Conservation (phyloP, 805 yeast genomes). For the Ogataea parapolymorpha region DNA sequence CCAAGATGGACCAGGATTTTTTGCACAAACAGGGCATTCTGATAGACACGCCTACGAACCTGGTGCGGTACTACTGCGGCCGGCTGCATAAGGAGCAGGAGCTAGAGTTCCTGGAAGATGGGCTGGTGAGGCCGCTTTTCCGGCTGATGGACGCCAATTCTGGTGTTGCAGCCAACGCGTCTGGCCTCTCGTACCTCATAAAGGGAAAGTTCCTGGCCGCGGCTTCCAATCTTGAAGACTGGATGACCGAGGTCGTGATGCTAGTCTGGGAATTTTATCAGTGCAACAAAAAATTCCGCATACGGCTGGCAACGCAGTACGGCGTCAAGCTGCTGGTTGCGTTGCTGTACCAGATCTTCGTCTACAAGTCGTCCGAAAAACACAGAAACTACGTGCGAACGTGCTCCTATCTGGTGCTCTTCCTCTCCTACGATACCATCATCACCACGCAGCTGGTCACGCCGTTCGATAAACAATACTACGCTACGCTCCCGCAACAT, state of each 20-base stretch:
- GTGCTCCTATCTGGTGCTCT: conserved; percentile 49
- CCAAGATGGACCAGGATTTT: conserved; percentile 41
- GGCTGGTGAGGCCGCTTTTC: conserved; percentile 47
- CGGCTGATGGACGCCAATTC: conserved; percentile 35
- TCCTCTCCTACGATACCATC: conserved; percentile 38
- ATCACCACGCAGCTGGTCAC: conserved; percentile 40
- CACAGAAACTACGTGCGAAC: conserved; percentile 46
- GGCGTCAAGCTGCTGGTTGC: conserved; percentile 53
- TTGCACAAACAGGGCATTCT: conserved; percentile 33
- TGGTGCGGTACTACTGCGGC: conserved; percentile 50
- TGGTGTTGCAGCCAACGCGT: conserved; percentile 14
- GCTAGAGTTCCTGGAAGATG: conserved; percentile 43
- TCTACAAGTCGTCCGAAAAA: conserved; percentile 39
- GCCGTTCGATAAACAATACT: conserved; percentile 43
- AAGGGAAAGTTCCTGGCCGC: conserved; percentile 19
- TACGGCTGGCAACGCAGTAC: conserved; percentile 38
- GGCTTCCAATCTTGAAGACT: conserved; percentile 29
- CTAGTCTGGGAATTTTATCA: conserved; percentile 75
- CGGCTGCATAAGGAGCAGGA: conserved; percentile 55
- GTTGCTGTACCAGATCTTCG: conserved; percentile 55
- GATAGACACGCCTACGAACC: conserved; percentile 39
- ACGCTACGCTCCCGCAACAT: conserved; percentile 48
- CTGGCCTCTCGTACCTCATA: conserved; percentile 27
- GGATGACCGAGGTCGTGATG: conserved; percentile 60
- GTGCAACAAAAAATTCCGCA: conserved; percentile 58